Evolutionary conservation across 2,329 filamentous ascomycete species (phyloP), one percentile per base, ranked within the genome.

Genomic region (Alternaria ethzedia): DNA sequence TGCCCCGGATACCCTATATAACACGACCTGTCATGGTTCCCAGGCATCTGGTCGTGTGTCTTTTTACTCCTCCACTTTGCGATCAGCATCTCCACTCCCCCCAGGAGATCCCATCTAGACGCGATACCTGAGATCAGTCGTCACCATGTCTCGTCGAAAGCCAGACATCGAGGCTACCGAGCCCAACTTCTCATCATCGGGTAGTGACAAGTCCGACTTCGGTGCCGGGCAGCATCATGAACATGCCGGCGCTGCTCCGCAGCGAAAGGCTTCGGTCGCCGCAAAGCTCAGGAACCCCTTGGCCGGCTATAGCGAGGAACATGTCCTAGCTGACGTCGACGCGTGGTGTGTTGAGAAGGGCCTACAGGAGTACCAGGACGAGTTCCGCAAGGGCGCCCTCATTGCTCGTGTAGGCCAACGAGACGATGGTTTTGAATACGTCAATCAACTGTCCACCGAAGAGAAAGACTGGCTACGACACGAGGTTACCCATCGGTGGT

Each of bases 401-500:
- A 77, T 86, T 17, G 84, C 85, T 6, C 63, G 75, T 8, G 71
- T 75, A 17, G 71, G 71, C 10, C 85, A 86, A 57, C 78, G 83
- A 17, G 86, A 86, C 0, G 78, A 81, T 15, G 78, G 77, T 1
- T 86, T 84, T 45, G 82, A 86, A 51, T 76, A 81, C 5, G 78
- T 89, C 3, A 78, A 79, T 10, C 87, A 71, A 28, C 45, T 77
- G 83, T 77, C 83, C 82, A 81, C 84, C 1, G 83, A 86, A 11
- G 91, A 94, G 74, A 83, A 83, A 44, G 79, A 83, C 3, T 82
- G 87, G 6, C 79, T 93, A 43, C 82, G 85, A 11, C 83, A 85
- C 17, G 91, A 94, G 73, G 84, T 86, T 44, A 86, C 85, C 1
- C 85, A 91, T 72, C 89, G 88, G 64, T 93, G 91, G 91, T 86